Evolutionary conservation across 1,139 yeast species (phyloP), one percentile per base, ranked within the genome.

Genomic region (Hemisphaericaspora subhashii): DNA sequence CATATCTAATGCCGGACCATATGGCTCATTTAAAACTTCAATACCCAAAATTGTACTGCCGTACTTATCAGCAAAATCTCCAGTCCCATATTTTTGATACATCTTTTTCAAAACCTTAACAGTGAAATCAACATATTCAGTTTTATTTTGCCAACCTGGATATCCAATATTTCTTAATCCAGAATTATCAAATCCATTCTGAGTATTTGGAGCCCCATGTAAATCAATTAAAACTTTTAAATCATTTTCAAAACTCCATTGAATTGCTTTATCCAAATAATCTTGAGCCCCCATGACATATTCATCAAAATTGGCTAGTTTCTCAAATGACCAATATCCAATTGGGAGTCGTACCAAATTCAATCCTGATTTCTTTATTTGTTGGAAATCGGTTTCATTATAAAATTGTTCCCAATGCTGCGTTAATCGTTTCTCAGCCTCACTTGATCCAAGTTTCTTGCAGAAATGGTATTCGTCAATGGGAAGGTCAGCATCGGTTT

Each of bases 101-200:
- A 79, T 74, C 36, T 64, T 57, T 13, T 64, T 50, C 50, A 81
- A 62, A 3, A 79, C 75, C 9, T 63, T 54, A 15, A 62, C 46
- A 0, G 85, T 74, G 18, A 73, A 51, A 14, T 67, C 62, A 9
- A 72, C 59, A 46, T 78, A 64, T 33, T 61, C 66, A 1, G 67
- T 61, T 11, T 59, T 51, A 20, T 66, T 57, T 52, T 74, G 73
- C 86, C 86, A 81, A 4, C 70, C 70, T 8, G 79, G 68, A 35
- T 59, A 56, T 14, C 65, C 64, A 15, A 62, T 59, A 42, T 72
- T 73, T 51, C 85, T 66, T 36, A 62, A 57, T 1, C 87, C 87
- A 3, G 84, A 78, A 54, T 81, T 81, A 50, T 81, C 86, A 54
- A 81, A 81, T n/a, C 86, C 86, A 54, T 81, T 81, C 51, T 81